phyloP scores from a whole-genome alignment of 2,329 filamentous ascomycete species.

The Colletotrichum sp. region DNA sequence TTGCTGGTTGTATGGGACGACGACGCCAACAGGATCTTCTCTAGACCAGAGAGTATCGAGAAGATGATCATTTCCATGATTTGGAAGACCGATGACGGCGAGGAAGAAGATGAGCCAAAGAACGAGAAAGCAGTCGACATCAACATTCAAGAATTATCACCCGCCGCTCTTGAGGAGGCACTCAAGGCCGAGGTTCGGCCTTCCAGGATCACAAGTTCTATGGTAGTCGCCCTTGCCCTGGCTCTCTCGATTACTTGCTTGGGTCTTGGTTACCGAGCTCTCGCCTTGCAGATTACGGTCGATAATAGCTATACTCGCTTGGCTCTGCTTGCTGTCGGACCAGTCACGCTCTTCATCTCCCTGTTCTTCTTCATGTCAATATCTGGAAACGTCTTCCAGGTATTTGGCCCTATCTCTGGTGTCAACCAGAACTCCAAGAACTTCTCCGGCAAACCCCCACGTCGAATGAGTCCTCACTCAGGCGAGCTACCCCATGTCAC shows the following conservation, averaged over 20 bases:
- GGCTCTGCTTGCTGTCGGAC: conserved; percentile 54
- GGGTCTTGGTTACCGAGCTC: conserved; percentile 49
- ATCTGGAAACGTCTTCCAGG: conserved; percentile 43
- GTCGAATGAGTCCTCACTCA: conserved; percentile 32
- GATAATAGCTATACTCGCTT: conserved; percentile 60
- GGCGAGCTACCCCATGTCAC: conserved; percentile 45
- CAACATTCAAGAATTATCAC: conserved; percentile 48
- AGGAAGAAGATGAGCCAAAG: conserved; percentile 44
- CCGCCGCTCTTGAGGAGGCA: conserved; percentile 43
- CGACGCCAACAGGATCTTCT: conserved; percentile 59
- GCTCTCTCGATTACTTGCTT: conserved; percentile 56
- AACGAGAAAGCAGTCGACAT: conserved; percentile 42
- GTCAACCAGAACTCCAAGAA: conserved; percentile 47
- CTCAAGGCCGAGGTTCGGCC: conserved; percentile 45
- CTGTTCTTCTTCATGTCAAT: conserved; percentile 50
- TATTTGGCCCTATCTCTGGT: conserved; percentile 53
- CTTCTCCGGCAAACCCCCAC: conserved; percentile 44
- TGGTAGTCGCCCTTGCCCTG: conserved; percentile 58
- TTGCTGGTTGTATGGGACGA: conserved; percentile 70
- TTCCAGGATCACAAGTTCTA: conserved; percentile 59
- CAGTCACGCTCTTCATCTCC: conserved; percentile 63
- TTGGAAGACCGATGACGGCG: conserved; percentile 45
- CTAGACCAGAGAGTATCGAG: conserved; percentile 57
- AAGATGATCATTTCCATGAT: conserved; percentile 61
- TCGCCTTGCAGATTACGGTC: conserved; percentile 59